Percentiles rank a stretch among this genome's conserved stretches.
phyloP scores from a whole-genome alignment of 2,329 filamentous ascomycete genomes.

The Cladosporium phlei region DNA sequence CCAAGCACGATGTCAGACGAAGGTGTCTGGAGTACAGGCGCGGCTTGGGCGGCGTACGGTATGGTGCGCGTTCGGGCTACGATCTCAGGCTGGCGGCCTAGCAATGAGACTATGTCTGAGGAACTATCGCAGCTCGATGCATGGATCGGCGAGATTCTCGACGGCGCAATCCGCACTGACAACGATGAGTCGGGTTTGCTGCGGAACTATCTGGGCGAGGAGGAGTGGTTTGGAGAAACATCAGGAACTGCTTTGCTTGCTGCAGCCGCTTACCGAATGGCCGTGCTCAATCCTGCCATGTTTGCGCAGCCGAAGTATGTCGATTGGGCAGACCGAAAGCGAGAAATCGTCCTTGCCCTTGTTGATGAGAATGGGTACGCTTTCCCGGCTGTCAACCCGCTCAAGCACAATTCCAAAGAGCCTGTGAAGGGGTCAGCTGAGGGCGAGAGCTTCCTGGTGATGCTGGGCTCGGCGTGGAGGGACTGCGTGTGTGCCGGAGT shows the following conservation, averaged over 20 bases:
- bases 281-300: slow-evolving; percentile 34
- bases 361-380: slow-evolving; percentile 38
- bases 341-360: slow-evolving; percentile 32
- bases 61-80: slow-evolving; percentile 46
- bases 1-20: slow-evolving; percentile 32
- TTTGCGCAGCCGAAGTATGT: slow-evolving; percentile 31
- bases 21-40: slow-evolving; percentile 45
- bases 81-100: slow-evolving; percentile 31
- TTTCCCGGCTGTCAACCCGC: slow-evolving; percentile 40
- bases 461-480: slow-evolving; percentile 40
- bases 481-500: slow-evolving; percentile 33
- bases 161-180: slow-evolving; percentile 33
- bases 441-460: slow-evolving; percentile 41
- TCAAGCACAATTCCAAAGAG: slow-evolving; percentile 34
- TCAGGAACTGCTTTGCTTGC: slow-evolving; percentile 46
- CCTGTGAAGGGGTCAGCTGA: slow-evolving; percentile 36
- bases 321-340: slow-evolving; percentile 41
- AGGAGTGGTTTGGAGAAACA: slow-evolving; percentile 44
- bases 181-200: slow-evolving; percentile 37
- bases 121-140: slow-evolving; percentile 28
- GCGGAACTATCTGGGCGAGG: slow-evolving; percentile 45
- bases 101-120: slow-evolving; percentile 15
- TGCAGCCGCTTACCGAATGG: slow-evolving; percentile 44
- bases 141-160: slow-evolving; percentile 36
- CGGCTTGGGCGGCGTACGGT: slow-evolving; percentile 46